phyloP scores from a whole-genome alignment of 2,329 filamentous ascomycete species.

The Aspergillus sp. region DNA sequence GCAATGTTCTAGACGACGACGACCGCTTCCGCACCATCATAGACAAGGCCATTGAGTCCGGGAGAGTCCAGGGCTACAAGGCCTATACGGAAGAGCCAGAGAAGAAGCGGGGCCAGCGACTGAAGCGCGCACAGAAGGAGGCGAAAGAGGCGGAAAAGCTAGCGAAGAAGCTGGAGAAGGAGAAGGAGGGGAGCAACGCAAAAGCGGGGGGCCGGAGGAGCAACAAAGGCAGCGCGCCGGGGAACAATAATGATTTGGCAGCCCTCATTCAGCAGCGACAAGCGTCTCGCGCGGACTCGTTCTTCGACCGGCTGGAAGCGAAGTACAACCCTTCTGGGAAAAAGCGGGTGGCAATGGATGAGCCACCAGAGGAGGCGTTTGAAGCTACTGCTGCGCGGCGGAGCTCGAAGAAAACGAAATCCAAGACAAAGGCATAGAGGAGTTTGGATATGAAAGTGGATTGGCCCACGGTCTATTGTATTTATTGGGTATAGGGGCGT shows the following conservation, averaged over 20 bases:
- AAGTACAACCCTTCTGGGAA: constrained; percentile 62
- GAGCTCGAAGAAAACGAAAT: constrained; percentile 38
- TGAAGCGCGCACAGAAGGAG: constrained; percentile 65
- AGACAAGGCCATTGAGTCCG: constrained; percentile 71
- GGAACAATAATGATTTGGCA: constrained; percentile 53
- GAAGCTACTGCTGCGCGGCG: constrained; percentile 39
- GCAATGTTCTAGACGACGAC: constrained; percentile 79
- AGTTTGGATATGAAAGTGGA: not conserved
- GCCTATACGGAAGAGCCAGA: constrained; percentile 74
- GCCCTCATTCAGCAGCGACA: constrained; percentile 74
- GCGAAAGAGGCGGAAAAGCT: constrained; percentile 71
- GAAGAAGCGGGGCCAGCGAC: constrained; percentile 59
- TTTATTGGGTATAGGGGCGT: not conserved
- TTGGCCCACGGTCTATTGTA: not conserved
- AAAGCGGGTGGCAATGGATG: constrained; percentile 47
- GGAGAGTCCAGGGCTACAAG: constrained; percentile 65
- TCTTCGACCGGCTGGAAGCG: constrained; percentile 72
- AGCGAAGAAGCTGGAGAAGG: constrained; percentile 71
- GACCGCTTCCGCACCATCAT: constrained; percentile 79
- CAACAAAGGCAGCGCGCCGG: constrained; percentile 29
- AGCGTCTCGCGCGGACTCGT: constrained; percentile 58
- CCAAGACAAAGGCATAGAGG: constrained; percentile 20
- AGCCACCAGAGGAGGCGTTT: constrained; percentile 65
- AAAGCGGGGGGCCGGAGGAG: constrained; percentile 22
- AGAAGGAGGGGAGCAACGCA: constrained; percentile 49